Percentiles rank a stretch among this genome's conserved stretches.
Evolutionary conservation across 169 alveolate genomes (phyloP).

Genomic region (Plasmodium vinckei): DNA sequence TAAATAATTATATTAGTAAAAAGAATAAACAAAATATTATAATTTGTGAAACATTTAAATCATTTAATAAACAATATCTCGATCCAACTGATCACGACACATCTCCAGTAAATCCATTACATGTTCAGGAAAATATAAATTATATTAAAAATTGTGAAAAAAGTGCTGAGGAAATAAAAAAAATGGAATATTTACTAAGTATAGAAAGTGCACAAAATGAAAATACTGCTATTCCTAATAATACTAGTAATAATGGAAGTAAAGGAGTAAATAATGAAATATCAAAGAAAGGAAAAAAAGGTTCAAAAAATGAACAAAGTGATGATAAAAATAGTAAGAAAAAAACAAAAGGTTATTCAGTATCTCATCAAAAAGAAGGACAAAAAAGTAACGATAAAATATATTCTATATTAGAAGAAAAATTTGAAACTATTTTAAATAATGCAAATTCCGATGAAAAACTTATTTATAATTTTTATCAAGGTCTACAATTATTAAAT

Average conservation of each 20-base stretch:
- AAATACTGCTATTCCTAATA: neutral
- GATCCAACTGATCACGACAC: neutral
- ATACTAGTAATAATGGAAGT: neutral
- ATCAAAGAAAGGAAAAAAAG: neutral
- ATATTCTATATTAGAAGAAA: slow-evolving; percentile 18
- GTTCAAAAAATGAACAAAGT: neutral
- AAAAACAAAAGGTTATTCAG: neutral
- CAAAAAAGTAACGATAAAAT: neutral
- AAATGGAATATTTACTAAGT: neutral
- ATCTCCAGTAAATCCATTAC: neutral
- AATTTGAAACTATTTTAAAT: slow-evolving; percentile 19
- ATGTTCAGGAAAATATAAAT: neutral
- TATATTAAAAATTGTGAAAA: neutral
- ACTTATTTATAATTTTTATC: slow-evolving; percentile 48
- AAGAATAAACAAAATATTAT: slow-evolving; percentile 1
- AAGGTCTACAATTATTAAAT: slow-evolving; percentile 28
- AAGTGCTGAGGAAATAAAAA: neutral
- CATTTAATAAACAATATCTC: too few relatives aligned
- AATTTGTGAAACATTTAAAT: neutral
- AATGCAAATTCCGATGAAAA: slow-evolving; percentile 19
- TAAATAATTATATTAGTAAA: neutral
- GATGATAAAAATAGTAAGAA: neutral
- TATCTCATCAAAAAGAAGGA: neutral
- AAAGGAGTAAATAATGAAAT: neutral
- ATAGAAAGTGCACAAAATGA: neutral